Base-by-base conservation (phyloP, 225 moss, liverwort and hornwort species). In the Ulota crispa region DNA sequence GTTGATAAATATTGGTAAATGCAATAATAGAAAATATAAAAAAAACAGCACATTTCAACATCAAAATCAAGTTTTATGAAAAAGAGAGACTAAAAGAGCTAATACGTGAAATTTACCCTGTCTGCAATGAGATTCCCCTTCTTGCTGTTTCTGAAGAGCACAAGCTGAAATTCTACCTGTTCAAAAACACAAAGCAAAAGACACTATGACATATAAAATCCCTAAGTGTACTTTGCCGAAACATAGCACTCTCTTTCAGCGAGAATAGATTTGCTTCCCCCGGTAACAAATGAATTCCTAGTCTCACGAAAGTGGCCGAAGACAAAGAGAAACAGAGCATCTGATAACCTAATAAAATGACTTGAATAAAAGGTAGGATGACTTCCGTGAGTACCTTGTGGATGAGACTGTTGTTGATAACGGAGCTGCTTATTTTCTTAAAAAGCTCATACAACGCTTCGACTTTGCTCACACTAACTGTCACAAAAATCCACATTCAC, bases 131-230 rank as follows among this genome's bases (percentile, higher is more conserved):
- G 90, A 71, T 94, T 94, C 77, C 86, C 85, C 77, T 71, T 85
- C 75, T 96, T 93, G 64, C 90, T 95, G 80, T 93, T 94, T 63
- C 91, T 92, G 80, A 96, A 96, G 50, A 96, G 84, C 34, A 94
- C 95, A 6, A 96, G 92, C 89, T 93, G 95, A 79, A 96, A 94
- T 78, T 96, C 96, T 82, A 88, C 96, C 96, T 96, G 91, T 43
- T 81, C 67, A 78, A 55, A 72, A 69, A 30, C 63, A 75, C 36
- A 9, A 75, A 43, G 26, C 39, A 11, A 53, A 43, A 80, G 67
- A 23, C 60, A 69, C 43, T 53, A 45, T 15, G 45, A 47, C 63
- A 76, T 31, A 63, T 15, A 8, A 31, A 15, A 62, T 21, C 11
- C n/a, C 26, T 3, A 41, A 39, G 68, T 41, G 42, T 45, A 23